These are phyloP conservation scores for Penicillium crystallinum DNA, from an alignment of 495 filamentous ascomycete species.

Conservation along the genomic window DNA sequence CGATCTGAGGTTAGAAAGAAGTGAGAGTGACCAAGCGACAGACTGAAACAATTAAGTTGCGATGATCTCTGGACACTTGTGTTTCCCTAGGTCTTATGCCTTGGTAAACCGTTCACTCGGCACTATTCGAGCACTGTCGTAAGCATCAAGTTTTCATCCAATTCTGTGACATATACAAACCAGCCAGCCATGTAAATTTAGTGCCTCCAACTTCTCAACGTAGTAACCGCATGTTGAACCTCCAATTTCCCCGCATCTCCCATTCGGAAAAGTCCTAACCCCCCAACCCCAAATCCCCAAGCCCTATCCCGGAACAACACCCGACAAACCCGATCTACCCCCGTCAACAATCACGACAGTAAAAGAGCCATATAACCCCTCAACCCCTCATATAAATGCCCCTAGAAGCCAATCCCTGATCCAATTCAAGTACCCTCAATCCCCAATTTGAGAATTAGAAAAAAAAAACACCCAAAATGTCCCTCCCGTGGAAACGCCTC, in stretches of 20 bases:
- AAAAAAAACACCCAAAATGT: not conserved
- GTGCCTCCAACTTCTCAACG: too few species aligned
- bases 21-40: not conserved
- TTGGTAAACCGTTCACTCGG: too few species aligned
- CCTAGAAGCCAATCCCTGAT: not conserved
- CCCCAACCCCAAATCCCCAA: not conserved
- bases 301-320: not conserved
- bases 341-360: not conserved
- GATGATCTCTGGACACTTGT: too few species aligned
- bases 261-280: too few species aligned
- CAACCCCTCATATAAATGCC: slow-evolving; percentile 15
- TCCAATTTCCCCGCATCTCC: too few species aligned
- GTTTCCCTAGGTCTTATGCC: too few species aligned
- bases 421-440: not conserved
- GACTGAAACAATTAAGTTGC: too few species aligned
- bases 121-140: too few species aligned
- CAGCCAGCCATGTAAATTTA: too few species aligned
- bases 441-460: not conserved
- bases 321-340: not conserved
- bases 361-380: not conserved
- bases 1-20: not conserved
- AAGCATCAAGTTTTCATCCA: too few species aligned
- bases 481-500: slow-evolving; percentile 40
- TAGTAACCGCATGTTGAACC: too few species aligned
- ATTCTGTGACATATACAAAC: too few species aligned